Base-by-base conservation (phyloP, 306 rosid species). In the Pyrus betulifolia region DNA sequence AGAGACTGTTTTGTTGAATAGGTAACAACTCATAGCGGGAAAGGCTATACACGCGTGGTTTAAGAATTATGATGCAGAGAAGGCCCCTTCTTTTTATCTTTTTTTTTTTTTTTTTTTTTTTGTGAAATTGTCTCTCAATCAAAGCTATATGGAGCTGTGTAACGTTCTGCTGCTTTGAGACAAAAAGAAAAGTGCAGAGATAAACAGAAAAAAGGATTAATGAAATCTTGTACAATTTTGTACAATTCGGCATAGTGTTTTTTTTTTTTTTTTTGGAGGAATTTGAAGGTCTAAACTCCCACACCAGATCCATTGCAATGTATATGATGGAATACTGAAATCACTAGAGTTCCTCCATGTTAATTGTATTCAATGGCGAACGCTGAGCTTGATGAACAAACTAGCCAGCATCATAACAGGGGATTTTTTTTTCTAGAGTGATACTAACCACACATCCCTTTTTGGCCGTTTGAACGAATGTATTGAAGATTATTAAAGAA, bases 1-100 rank as follows among this genome's bases (percentile, higher is more conserved):
- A 88, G 82, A 84, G 89, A 71, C 74, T 76, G 60, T 86, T 91
- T 76, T 91, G 93, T 67, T 85, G 85, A 91, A 54, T 10, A 40
- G 77, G 58, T 42, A 73, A 42, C 12, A 38, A 69, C 35, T 42
- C 42, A 18, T 59, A 44, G 55, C 11, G 18, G 69, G 28, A 9
- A 13, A 25, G 17, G 70, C 28, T 66, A 66, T 17, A 66, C 49
- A 66, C 13, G 51, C 27, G 19, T 18, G 69, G 45, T 60, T 38
- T 38, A 35, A 72, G 65, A 57, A 55, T n/a, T 33, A 71, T 33
- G 67, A 58, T 40, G 62, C 19, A 51, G 55, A 51, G 18, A 51
- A 51, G 21, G 55, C 55, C 42, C 42, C 42, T 7, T 38, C 10
- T 38, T 38, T 38, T 38, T 7, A 7, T 38, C 42, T 1, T 33